Conservation (phyloP, 1,284 basidiomycete species). For the Pisolithus thermaeus region DNA sequence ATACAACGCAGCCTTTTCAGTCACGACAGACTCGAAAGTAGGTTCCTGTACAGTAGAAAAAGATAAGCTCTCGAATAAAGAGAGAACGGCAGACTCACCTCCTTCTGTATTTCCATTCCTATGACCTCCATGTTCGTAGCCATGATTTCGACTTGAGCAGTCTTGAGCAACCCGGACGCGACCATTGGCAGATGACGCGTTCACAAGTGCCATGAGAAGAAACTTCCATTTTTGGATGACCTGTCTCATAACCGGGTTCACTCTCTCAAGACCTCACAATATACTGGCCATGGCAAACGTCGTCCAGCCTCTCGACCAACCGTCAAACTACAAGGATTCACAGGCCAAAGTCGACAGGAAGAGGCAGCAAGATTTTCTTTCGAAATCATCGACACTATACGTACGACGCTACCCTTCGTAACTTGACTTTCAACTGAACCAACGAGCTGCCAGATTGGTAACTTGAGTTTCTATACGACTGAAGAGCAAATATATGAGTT, state of each 20-base stretch:
- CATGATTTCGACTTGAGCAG: slow-evolving; percentile 13
- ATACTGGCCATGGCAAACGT: slow-evolving; percentile 74
- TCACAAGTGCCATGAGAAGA: slow-evolving; percentile 21
- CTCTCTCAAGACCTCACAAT: neutral
- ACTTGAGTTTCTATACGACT: slow-evolving; percentile 96
- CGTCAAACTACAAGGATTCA: slow-evolving; percentile 93
- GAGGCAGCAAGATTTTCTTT: slow-evolving; percentile 63
- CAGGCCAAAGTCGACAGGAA: slow-evolving; percentile 70
- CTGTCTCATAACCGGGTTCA: neutral
- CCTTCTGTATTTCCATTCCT: slow-evolving; percentile 80
- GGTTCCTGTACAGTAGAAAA: slow-evolving; percentile 59
- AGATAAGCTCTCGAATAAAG: neutral
- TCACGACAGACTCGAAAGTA: slow-evolving; percentile 81
- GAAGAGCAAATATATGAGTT: slow-evolving; percentile 99
- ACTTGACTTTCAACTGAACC: slow-evolving; percentile 10
- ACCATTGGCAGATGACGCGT: slow-evolving; percentile 49
- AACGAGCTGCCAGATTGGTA: slow-evolving; percentile 67
- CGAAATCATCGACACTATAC: slow-evolving; percentile 73
- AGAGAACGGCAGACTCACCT: slow-evolving; percentile 44
- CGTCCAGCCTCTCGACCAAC: slow-evolving; percentile 80
- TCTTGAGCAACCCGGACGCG: slow-evolving; percentile 14
- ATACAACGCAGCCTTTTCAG: slow-evolving; percentile 82
- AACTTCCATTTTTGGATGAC: slow-evolving; percentile 15
- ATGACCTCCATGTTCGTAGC: slow-evolving; percentile 63
- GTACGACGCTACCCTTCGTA: slow-evolving; percentile 36